Conservation (phyloP, 192 early-diverging fungal genomes). For the Backusella mclennaniae region DNA sequence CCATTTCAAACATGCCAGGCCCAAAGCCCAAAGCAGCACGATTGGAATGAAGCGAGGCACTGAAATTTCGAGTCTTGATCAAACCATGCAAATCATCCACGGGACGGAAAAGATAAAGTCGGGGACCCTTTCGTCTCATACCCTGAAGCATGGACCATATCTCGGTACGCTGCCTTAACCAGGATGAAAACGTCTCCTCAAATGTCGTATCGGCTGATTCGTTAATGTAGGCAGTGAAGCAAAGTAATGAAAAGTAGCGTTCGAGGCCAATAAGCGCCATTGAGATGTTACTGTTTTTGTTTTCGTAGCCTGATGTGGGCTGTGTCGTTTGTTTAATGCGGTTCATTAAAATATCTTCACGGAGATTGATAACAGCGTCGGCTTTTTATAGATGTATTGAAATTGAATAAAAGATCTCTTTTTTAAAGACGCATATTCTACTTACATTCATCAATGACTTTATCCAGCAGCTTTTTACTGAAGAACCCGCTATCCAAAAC, state of each 20-base stretch:
- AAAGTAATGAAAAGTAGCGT: slow-evolving; percentile 58
- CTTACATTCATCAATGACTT: slow-evolving; percentile 50
- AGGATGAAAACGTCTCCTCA: slow-evolving; percentile 28
- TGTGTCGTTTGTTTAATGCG: slow-evolving; percentile 50
- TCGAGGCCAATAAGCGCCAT: slow-evolving; percentile 53
- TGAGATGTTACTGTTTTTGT: slow-evolving; percentile 20
- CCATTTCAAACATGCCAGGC: slow-evolving; percentile 36
- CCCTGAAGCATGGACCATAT: slow-evolving; percentile 55
- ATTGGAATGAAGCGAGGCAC: neutral
- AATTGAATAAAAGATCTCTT: too few species aligned
- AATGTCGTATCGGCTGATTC: slow-evolving; percentile 27
- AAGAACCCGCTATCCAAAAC: slow-evolving; percentile 46
- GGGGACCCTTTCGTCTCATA: slow-evolving; percentile 41
- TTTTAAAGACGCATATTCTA: neutral
- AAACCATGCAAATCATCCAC: slow-evolving; percentile 50
- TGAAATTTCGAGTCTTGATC: neutral
- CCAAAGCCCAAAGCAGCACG: slow-evolving; percentile 14
- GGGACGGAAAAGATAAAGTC: slow-evolving; percentile 52
- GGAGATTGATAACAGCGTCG: slow-evolving; percentile 56
- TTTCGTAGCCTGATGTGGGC: slow-evolving; percentile 18
- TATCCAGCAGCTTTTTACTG: slow-evolving; percentile 51
- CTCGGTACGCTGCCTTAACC: slow-evolving; percentile 42
- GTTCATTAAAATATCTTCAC: slow-evolving; percentile 59
- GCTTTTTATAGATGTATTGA: slow-evolving; percentile 9
- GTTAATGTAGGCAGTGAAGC: slow-evolving; percentile 53